A percentile compares a stretch with the other conserved stretches of the same genome.
Conservation (phyloP, 352 stramenopile genomes). For the Peronospora belbahrii region DNA sequence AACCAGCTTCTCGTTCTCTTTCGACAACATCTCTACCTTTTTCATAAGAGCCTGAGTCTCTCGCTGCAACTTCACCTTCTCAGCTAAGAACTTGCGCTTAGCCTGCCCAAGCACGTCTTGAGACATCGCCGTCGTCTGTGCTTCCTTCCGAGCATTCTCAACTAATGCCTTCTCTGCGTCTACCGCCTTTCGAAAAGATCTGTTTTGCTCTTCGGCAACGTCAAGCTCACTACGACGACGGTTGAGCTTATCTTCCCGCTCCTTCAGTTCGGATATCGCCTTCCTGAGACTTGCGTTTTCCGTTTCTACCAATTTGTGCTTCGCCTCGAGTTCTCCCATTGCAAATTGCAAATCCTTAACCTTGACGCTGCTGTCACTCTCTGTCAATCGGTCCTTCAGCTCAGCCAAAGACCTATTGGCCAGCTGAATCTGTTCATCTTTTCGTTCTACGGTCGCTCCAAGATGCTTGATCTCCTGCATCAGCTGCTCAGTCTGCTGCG, state of each 20-base stretch:
- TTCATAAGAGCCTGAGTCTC: slow-evolving; percentile 29
- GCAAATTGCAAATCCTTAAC: slow-evolving; percentile 18
- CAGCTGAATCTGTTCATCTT: slow-evolving; percentile 20
- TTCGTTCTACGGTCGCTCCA: slow-evolving; percentile 10
- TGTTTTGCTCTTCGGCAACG: slow-evolving; percentile 14
- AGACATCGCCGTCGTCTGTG: slow-evolving; percentile 23
- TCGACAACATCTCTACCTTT: slow-evolving; percentile 38
- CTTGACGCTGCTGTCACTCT: slow-evolving; percentile 11
- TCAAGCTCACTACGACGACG: slow-evolving; percentile 17
- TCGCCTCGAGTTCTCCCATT: slow-evolving; percentile 15
- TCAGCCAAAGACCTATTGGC: slow-evolving; percentile 11
- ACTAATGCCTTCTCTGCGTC: slow-evolving; percentile 18
- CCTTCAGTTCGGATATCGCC: slow-evolving; percentile 13
- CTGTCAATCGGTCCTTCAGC: slow-evolving; percentile 9
- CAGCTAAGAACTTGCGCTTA: slow-evolving; percentile 40
- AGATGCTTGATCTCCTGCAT: slow-evolving; percentile 27
- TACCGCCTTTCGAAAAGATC: slow-evolving; percentile 17
- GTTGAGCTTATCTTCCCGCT: slow-evolving; percentile 20
- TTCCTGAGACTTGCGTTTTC: slow-evolving; percentile 22
- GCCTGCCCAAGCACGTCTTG: slow-evolving; percentile 20
- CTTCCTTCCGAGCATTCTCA: slow-evolving; percentile 21
- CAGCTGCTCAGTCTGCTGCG: slow-evolving; percentile 25
- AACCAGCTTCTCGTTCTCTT: slow-evolving; percentile 68
- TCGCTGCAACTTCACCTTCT: slow-evolving; percentile 48
- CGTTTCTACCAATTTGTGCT: slow-evolving; percentile 19